These are phyloP conservation scores for Paragyromitra xinjiangensis DNA, from an alignment of 495 filamentous ascomycete genomes.

Conservation along the genomic window DNA sequence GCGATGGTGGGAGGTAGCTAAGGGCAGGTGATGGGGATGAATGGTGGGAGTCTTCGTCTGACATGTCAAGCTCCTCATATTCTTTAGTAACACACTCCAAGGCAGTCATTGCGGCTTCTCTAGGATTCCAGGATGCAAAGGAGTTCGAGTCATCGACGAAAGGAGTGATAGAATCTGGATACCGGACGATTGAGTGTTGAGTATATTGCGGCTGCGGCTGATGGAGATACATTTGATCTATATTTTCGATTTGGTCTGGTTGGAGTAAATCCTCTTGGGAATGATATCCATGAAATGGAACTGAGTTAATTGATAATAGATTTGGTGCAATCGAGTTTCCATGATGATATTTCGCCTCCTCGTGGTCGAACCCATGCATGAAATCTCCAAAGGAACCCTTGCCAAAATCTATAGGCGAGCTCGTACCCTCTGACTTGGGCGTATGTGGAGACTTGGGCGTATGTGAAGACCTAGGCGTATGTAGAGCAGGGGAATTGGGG, in stretches of 20 bases:
- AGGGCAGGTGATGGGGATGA: constrained; percentile 32
- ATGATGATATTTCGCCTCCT: constrained; percentile 31
- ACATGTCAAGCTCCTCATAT: constrained; percentile 43
- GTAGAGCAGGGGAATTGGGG: constrained; percentile 29
- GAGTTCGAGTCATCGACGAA: constrained; percentile 37
- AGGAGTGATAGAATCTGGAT: constrained; percentile 17
- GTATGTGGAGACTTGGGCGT: constrained; percentile 41
- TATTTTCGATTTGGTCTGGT: constrained; percentile 38
- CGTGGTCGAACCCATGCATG: constrained; percentile 28
- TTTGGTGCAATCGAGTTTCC: constrained; percentile 46
- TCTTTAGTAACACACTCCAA: constrained; percentile 34
- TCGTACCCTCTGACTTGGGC: constrained; percentile 37
- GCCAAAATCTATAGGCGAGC: constrained; percentile 10
- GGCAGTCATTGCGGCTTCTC: constrained; percentile 39
- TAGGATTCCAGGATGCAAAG: constrained; percentile 36
- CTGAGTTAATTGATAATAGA: constrained; percentile 42
- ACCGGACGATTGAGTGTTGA: constrained; percentile 35
- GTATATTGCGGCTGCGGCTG: constrained; percentile 31
- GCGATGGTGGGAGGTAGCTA: constrained; percentile 7
- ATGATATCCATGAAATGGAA: constrained; percentile 28
- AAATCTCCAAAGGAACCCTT: constrained; percentile 34
- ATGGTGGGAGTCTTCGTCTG: constrained; percentile 41
- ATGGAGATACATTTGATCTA: constrained; percentile 31
- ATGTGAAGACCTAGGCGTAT: constrained; percentile 35
- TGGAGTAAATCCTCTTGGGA: constrained; percentile 42